phyloP scores from a whole-genome alignment of 306 rosid genomes.

The Malus sylvestris region DNA sequence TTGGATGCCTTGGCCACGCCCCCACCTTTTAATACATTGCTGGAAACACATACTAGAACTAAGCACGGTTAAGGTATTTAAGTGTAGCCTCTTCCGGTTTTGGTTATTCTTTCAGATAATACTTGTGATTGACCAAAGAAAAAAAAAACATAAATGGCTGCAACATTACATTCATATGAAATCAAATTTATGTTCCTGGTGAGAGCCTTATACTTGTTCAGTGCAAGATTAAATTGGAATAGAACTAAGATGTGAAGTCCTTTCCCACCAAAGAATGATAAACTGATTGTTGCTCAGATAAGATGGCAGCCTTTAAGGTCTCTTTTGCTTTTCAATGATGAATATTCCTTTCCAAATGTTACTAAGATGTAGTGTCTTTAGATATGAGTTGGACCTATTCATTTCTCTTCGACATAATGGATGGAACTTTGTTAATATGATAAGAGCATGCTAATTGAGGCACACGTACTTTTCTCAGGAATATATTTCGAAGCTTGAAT shows the following conservation, averaged over 20 bases:
- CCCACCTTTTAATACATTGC: too few relatives aligned
- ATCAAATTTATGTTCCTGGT: neutral
- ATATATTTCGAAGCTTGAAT: constrained; percentile 42
- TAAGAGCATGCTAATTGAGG: neutral
- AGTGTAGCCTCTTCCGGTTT: neutral
- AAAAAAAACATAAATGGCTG: neutral
- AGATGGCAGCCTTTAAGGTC: neutral
- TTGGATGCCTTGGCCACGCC: too few relatives aligned
- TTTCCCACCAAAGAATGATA: neutral
- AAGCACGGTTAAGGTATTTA: neutral
- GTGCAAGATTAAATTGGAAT: neutral
- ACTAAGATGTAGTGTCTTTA: too few relatives aligned
- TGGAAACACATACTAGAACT: neutral
- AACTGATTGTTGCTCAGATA: neutral
- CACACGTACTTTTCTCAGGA: constrained; percentile 34
- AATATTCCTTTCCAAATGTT: neutral
- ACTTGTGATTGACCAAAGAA: neutral
- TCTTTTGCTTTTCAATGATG: neutral
- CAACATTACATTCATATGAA: neutral
- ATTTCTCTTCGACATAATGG: neutral
- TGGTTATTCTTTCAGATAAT: neutral
- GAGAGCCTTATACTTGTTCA: neutral
- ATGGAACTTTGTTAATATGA: neutral
- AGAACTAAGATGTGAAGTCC: neutral
- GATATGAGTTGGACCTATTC: neutral